Percentiles rank a stretch among this genome's conserved stretches.
These are phyloP conservation scores for Yamadazyma pseudoaaseri DNA, from an alignment of 1,139 yeast species.

Conservation along the genomic window DNA sequence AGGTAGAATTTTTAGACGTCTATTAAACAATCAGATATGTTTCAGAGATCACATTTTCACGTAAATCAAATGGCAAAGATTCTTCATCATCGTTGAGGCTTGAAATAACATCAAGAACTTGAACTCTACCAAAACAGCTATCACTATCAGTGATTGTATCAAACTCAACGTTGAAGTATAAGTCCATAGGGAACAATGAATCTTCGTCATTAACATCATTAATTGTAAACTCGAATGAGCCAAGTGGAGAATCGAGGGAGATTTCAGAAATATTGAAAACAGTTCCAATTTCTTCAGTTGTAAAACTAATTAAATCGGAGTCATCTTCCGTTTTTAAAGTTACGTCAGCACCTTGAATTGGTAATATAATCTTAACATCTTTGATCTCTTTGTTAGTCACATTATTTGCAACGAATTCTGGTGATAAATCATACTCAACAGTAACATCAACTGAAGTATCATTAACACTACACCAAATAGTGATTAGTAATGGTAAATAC, in stretches of 20 bases:
- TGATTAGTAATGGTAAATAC: slow-evolving; percentile 69
- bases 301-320: slow-evolving; percentile 44
- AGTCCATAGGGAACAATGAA: slow-evolving; percentile 82
- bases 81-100: slow-evolving; percentile 31
- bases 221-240: slow-evolving; percentile 78
- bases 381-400: slow-evolving; percentile 43
- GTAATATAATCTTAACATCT: slow-evolving; percentile 63
- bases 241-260: slow-evolving; percentile 53
- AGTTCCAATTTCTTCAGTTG: slow-evolving; percentile 60
- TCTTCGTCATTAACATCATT: slow-evolving; percentile 62
- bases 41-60: slow-evolving; percentile 61
- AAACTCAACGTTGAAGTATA: slow-evolving; percentile 44
- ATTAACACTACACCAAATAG: slow-evolving; percentile 79
- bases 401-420: slow-evolving; percentile 29
- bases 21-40: slow-evolving; percentile 49
- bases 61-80: slow-evolving; percentile 72
- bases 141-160: slow-evolving; percentile 40
- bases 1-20: slow-evolving; percentile 1
- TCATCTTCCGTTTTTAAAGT: slow-evolving; percentile 48
- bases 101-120: slow-evolving; percentile 41
- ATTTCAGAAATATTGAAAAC: slow-evolving; percentile 52
- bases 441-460: slow-evolving; percentile 68
- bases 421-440: slow-evolving; percentile 75
- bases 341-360: slow-evolving; percentile 53
- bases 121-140: slow-evolving; percentile 40